These are phyloP conservation scores for Boletus vermiculosoides DNA, from an alignment of 768 basidiomycete species.

Conservation along the genomic window DNA sequence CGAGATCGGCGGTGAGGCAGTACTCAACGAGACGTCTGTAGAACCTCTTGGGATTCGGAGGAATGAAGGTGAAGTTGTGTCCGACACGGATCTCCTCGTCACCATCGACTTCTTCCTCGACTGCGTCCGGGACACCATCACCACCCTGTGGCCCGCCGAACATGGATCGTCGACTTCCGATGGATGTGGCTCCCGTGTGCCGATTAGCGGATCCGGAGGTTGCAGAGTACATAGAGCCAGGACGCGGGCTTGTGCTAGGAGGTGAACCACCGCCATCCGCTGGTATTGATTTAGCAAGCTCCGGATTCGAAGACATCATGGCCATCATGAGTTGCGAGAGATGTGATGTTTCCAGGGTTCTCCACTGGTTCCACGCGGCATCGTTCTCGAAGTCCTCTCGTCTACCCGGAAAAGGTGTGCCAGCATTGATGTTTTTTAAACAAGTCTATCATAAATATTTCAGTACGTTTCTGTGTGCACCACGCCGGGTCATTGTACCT, in stretches of 20 bases:
- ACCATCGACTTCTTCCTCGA: slow-evolving; percentile 44
- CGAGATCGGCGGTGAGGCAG: slow-evolving; percentile 82
- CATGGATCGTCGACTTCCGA: slow-evolving; percentile 68
- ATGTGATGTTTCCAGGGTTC: slow-evolving; percentile 73
- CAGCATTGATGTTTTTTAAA: slow-evolving; percentile 87
- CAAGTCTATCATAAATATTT: slow-evolving; percentile 51
- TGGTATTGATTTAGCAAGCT: slow-evolving; percentile 76
- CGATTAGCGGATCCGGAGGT: slow-evolving; percentile 42
- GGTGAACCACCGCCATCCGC: slow-evolving; percentile 38
- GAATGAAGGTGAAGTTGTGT: slow-evolving; percentile 86
- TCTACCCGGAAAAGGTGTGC: slow-evolving; percentile 78
- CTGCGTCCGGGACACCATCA: slow-evolving; percentile 34
- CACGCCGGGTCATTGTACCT: slow-evolving; percentile 45
- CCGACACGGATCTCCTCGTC: slow-evolving; percentile 74
- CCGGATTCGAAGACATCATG: slow-evolving; percentile 84
- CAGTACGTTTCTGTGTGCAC: neutral
- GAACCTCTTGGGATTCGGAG: slow-evolving; percentile 80
- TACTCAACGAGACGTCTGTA: slow-evolving; percentile 83
- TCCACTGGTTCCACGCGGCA: slow-evolving; percentile 83
- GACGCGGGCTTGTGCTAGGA: slow-evolving; percentile 41
- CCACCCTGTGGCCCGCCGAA: slow-evolving; percentile 33
- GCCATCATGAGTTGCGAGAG: slow-evolving; percentile 86
- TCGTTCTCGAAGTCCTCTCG: slow-evolving; percentile 85
- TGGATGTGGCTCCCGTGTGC: slow-evolving; percentile 55
- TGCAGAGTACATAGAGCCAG: slow-evolving; percentile 55